Percentiles rank a stretch among this genome's conserved stretches.
phyloP scores from a whole-genome alignment of 1,284 basidiomycete genomes.

The Rhizoctonia solani region DNA sequence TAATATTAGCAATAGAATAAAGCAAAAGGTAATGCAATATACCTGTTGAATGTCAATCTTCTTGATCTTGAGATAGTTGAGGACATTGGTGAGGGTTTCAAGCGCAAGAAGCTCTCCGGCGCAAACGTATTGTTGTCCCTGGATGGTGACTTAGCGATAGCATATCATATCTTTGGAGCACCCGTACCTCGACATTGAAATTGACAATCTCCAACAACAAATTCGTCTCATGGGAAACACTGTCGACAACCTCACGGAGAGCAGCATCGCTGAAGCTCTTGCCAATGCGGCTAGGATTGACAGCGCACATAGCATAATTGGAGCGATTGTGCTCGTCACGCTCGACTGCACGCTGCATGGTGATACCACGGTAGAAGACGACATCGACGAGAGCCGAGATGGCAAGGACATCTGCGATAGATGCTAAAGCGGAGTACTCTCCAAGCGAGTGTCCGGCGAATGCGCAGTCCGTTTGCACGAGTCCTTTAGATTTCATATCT shows the following conservation, averaged over 20 bases:
- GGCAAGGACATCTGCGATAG: conserved; percentile 93
- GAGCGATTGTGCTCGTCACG: conserved; percentile 90
- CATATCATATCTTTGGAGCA: conserved; percentile 23
- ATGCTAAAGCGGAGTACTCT: conserved; percentile 97
- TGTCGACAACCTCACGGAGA: conserved; percentile 92
- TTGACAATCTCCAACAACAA: conserved; percentile 95
- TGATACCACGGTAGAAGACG: conserved; percentile 99
- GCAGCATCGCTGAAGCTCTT: conserved; percentile 92
- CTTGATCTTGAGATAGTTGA: conserved; percentile 96
- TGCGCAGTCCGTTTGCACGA: conserved; percentile 88
- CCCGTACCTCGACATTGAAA: conserved; percentile 89
- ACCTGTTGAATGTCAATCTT: conserved; percentile 97
- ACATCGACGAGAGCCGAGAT: conserved; percentile 97
- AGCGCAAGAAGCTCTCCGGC: conserved; percentile 94
- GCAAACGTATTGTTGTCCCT: conserved; percentile 97
- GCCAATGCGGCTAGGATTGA: conserved; percentile 94
- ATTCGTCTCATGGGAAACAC: conserved; percentile 75
- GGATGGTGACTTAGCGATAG: conserved; percentile 20
- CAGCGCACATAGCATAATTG: conserved; percentile 98
- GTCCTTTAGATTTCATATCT: conserved; percentile 95
- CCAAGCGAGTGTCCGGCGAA: conserved; percentile 98
- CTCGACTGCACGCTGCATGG: conserved; percentile 98
- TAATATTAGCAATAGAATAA: conserved; percentile 24
- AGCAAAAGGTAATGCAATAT: conserved; percentile 33
- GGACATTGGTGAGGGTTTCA: conserved; percentile 92